Evolutionary conservation across 1,139 yeast genomes (phyloP), one percentile per base, ranked within the genome.

Genomic region (Waltiozyma solani): DNA sequence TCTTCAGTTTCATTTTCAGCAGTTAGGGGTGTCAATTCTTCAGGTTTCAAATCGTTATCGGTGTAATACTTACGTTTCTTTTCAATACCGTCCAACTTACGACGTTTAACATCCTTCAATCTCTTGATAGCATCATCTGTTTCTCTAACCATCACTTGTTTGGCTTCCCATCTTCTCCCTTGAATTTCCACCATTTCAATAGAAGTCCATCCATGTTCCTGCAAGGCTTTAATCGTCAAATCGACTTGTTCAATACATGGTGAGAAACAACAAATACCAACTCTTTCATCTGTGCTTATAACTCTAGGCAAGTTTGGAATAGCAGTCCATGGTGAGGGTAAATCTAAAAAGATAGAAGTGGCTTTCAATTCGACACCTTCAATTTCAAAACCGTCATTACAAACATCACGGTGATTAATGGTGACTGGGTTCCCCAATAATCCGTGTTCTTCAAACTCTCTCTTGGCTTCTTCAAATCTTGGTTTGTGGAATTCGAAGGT

Each of bases 171-270:
- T 47, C 85, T 73, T 50, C 74, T 76, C 2, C 91, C 85, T 30
- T 83, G 80, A 34, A 89, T 79, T 57, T 91, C 98, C 7, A 89
- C 95, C 89, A 87, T 84, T 58, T 93, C 96, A 26, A 93, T 79
- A 32, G 76, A 73, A n/a, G 73, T 71, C 95, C 96, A 93, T 1
- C 95, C 96, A 37, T 77, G 62, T 27, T 67, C 71, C 48, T 80
- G 78, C 43, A 93, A 65, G 0, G 83, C 80, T 48, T 73, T 79
- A 12, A 91, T 77, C 0, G 97, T 83, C 52, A 83, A 79, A 42
- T 80, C 80, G 3, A 93, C 98, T 63, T 93, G 99, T 60, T 93
- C 99, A 39, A 93, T 85, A 60, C 99, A 93, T 10, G 99, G 99
- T 27, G 95, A 84, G 57, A 91, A 91, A 59, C 97, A 91, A 61